phyloP scores from a whole-genome alignment of 2,329 filamentous ascomycete species.

The Trichoderma hamatum region DNA sequence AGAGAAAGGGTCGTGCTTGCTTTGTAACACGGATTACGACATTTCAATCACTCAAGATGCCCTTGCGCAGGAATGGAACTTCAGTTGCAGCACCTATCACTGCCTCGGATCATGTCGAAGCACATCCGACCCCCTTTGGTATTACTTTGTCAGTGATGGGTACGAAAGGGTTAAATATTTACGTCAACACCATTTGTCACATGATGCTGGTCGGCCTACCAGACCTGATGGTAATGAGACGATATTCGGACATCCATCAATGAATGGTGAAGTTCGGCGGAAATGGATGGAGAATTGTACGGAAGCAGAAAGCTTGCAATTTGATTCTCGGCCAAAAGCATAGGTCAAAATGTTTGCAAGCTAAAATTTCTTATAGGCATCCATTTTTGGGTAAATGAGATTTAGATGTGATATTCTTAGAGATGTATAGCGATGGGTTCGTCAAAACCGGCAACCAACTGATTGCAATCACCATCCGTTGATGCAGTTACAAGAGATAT shows the following conservation, averaged over 20 bases:
- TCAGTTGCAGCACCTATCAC: not conserved
- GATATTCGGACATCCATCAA: not conserved
- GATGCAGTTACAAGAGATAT: too few species aligned
- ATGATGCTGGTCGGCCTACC: not conserved
- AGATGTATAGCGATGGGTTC: too few species aligned
- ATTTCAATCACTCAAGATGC: not conserved
- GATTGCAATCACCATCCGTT: too few species aligned
- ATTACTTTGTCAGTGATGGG: not conserved
- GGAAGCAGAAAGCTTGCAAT: not conserved
- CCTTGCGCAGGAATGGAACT: not conserved
- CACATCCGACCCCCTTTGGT: not conserved
- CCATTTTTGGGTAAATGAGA: too few species aligned
- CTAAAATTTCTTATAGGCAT: too few species aligned
- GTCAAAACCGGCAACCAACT: too few species aligned
- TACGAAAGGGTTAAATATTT: not conserved
- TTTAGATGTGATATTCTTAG: too few species aligned
- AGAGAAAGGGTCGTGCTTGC: not conserved
- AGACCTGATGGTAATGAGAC: not conserved
- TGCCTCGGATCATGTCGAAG: not conserved
- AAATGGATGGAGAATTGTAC: not conserved
- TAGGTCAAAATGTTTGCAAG: too few species aligned
- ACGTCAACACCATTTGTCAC: accelerated
- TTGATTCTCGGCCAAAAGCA: too few species aligned
- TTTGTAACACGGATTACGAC: slow-evolving; percentile 5
- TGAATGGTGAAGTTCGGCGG: not conserved